These are phyloP conservation scores for Cochlearia excelsa DNA, from an alignment of 345 rosid genomes.

Conservation along the genomic window DNA sequence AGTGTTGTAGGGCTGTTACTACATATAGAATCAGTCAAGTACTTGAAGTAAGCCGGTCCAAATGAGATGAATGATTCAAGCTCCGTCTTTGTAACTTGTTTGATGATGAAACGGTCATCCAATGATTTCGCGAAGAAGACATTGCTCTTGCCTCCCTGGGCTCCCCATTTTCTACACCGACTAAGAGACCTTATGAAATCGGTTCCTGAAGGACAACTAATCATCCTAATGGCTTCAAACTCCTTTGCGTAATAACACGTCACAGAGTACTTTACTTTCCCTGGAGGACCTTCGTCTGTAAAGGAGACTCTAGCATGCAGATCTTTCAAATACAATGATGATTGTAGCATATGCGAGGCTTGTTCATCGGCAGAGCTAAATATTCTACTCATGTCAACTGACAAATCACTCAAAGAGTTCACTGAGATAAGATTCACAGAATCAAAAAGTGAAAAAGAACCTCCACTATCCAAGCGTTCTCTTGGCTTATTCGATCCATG, in stretches of 20 bases:
- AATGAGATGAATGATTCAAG: conserved; percentile 84
- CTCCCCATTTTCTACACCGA: no score
- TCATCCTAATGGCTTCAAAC: no score
- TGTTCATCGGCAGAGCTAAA: conserved; percentile 58
- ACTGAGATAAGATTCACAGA: conserved; percentile 53
- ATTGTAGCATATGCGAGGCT: conserved; percentile 55
- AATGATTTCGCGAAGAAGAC: no score
- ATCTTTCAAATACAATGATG: conserved; percentile 52
- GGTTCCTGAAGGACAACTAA: no score
- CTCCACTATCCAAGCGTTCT: conserved; percentile 46
- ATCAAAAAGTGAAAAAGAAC: conserved; percentile 54
- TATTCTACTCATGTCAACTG: conserved; percentile 46
- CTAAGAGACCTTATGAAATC: no score
- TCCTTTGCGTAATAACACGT: conserved; percentile 38
- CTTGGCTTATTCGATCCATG: conserved; percentile 58
- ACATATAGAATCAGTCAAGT: conserved; percentile 71
- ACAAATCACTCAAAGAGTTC: conserved; percentile 48
- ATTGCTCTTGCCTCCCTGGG: no score
- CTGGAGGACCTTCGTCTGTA: conserved; percentile 62
- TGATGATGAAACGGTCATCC: no score
- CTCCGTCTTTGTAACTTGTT: no score
- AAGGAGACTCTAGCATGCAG: conserved; percentile 77
- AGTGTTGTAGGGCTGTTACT: conserved; percentile 82
- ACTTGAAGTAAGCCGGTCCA: conserved; percentile 79
- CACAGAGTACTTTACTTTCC: conserved; percentile 36